phyloP scores from a whole-genome alignment of 768 basidiomycete genomes.

The Fistulinella prunicolor region DNA sequence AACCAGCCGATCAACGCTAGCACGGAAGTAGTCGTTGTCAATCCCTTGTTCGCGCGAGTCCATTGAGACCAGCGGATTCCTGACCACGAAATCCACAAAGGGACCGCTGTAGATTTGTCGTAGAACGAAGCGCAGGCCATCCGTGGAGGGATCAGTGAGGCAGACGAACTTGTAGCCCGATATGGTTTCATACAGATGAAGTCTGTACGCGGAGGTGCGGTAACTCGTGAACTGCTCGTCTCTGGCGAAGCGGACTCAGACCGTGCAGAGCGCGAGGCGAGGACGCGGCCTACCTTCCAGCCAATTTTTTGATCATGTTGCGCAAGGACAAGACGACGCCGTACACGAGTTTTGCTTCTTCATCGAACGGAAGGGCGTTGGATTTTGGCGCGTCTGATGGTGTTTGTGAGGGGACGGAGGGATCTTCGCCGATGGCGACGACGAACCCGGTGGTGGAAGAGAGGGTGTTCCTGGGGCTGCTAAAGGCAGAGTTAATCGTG shows the following conservation, averaged over 20 bases:
- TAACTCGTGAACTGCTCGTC: slow-evolving; percentile 92
- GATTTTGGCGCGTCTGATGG: slow-evolving; percentile 27
- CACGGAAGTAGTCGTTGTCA: slow-evolving; percentile 89
- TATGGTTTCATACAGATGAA: slow-evolving; percentile 88
- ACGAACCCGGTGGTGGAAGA: slow-evolving; percentile 63
- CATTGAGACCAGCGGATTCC: slow-evolving; percentile 84
- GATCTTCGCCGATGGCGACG: slow-evolving; percentile 55
- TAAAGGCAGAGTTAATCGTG: slow-evolving; percentile 39
- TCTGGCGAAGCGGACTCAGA: slow-evolving; percentile 37
- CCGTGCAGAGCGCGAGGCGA: neutral
- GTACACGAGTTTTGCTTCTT: slow-evolving; percentile 96
- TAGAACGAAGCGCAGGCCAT: slow-evolving; percentile 77
- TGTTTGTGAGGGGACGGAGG: slow-evolving; percentile 24
- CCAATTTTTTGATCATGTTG: slow-evolving; percentile 94
- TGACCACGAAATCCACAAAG: slow-evolving; percentile 90
- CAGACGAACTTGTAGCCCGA: slow-evolving; percentile 96
- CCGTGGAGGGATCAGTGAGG: slow-evolving; percentile 82
- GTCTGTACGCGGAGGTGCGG: slow-evolving; percentile 87
- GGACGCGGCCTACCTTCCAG: slow-evolving; percentile 54
- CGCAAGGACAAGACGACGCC: slow-evolving; percentile 88
- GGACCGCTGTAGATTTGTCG: slow-evolving; percentile 92
- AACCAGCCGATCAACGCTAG: slow-evolving; percentile 73
- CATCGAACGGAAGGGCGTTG: slow-evolving; percentile 82
- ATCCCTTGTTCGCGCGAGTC: slow-evolving; percentile 82
- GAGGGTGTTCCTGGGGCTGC: slow-evolving; percentile 66